Evolutionary conservation across 768 basidiomycete species (phyloP).

Genomic region (Piloderma croceum): DNA sequence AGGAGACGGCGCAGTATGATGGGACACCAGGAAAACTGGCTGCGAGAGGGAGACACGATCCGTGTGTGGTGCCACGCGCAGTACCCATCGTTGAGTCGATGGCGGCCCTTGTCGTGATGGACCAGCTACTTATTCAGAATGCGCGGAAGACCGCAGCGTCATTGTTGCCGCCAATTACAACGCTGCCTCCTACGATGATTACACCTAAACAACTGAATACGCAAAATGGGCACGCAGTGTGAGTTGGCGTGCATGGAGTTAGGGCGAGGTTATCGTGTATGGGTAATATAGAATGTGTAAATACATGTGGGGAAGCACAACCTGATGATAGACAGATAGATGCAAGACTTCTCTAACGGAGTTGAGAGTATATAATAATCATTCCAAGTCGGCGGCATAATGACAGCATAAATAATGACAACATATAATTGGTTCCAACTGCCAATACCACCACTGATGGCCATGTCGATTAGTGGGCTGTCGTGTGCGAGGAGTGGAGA

Average conservation of each 20-base stretch:
- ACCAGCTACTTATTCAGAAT: constrained; percentile 86
- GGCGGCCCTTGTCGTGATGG: constrained; percentile 94
- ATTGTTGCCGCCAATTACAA: constrained; percentile 78
- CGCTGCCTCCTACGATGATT: constrained; percentile 91
- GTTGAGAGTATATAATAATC: constrained; percentile 15
- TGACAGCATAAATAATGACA: constrained; percentile 46
- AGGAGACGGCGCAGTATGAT: constrained; percentile 89
- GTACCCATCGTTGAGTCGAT: constrained; percentile 98
- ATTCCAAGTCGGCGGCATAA: constrained; percentile 1
- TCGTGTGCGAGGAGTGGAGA: background rate
- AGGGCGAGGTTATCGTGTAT: background rate
- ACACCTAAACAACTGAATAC: constrained; percentile 37
- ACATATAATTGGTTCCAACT: constrained; percentile 55
- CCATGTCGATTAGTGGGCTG: constrained; percentile 1
- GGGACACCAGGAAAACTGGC: constrained; percentile 85
- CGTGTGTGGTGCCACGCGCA: constrained; percentile 94
- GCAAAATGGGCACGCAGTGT: background rate
- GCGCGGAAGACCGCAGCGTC: constrained; percentile 68
- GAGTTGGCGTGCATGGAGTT: background rate
- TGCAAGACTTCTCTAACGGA: too few species aligned
- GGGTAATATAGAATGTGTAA: constrained; percentile 7
- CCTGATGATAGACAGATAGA: too few species aligned
- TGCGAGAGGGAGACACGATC: constrained; percentile 91
- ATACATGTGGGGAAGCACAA: too few species aligned
- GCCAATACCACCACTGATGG: constrained; percentile 82